Conservation (phyloP, 371 early-diverging fungal genomes). For the Mortierella sp. region DNA sequence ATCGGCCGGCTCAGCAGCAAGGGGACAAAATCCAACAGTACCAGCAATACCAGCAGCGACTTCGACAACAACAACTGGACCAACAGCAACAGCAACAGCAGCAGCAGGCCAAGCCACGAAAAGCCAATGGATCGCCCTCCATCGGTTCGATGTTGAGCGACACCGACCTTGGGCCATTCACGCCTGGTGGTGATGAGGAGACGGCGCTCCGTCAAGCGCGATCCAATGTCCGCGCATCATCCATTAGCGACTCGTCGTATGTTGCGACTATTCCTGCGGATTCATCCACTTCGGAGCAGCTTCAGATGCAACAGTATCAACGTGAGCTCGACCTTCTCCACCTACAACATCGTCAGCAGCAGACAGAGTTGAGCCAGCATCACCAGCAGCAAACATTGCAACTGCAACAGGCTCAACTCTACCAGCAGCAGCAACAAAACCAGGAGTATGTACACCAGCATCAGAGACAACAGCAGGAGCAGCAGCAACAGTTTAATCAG, state of each 20-base stretch:
- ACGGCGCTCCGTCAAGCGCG: not conserved
- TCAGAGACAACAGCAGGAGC: constrained; percentile 53
- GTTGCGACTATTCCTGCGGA: not conserved
- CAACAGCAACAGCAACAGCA: constrained; percentile 1
- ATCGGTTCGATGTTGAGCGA: not conserved
- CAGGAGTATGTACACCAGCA: constrained; percentile 60
- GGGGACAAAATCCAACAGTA: constrained; percentile 27
- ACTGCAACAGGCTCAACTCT: constrained; percentile 52
- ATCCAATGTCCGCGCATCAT: constrained; percentile 5
- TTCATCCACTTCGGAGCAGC: constrained; percentile 3
- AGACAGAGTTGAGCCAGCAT: constrained; percentile 63
- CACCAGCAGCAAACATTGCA: constrained; percentile 59
- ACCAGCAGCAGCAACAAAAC: constrained; percentile 52
- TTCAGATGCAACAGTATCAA: constrained; percentile 33
- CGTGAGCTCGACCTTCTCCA: constrained; percentile 36
- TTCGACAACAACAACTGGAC: constrained; percentile 9
- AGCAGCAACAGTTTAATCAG: constrained; percentile 19
- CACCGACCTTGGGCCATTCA: not conserved
- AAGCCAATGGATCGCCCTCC: not conserved
- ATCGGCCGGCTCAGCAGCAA: not conserved
- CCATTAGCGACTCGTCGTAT: not conserved
- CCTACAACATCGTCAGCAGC: constrained; percentile 64
- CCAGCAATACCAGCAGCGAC: constrained; percentile 22
- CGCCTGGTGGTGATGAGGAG: constrained; percentile 4
- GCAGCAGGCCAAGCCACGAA: not conserved